phyloP scores from a whole-genome alignment of 306 rosid genomes.

The Cajanus cajan region DNA sequence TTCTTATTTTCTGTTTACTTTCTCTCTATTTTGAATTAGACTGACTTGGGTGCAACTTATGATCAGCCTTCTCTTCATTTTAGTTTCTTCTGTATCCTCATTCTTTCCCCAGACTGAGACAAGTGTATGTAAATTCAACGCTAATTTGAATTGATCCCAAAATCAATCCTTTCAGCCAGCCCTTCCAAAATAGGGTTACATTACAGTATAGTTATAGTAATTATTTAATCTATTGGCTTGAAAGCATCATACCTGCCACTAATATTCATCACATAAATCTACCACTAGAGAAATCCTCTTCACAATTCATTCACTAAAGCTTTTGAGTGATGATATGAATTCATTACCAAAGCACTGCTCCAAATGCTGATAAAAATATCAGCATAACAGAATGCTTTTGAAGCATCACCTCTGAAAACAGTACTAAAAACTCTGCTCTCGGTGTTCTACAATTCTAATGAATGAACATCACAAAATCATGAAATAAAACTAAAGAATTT shows the following conservation, averaged over 20 bases:
- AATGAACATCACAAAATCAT: neutral
- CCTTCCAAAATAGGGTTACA: neutral
- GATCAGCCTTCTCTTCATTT: neutral
- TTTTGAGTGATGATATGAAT: neutral
- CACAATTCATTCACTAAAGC: neutral
- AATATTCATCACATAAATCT: neutral
- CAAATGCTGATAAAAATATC: neutral
- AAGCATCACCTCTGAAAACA: constrained; percentile 9
- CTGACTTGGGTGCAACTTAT: neutral
- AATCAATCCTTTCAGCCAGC: neutral
- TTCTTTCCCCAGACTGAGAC: neutral
- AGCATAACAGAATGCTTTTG: neutral
- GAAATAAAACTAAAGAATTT: neutral
- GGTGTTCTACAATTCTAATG: neutral
- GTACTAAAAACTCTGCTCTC: neutral
- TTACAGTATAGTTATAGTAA: neutral
- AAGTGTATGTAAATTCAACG: neutral
- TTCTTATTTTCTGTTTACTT: neutral
- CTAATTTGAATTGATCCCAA: neutral
- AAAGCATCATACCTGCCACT: neutral
- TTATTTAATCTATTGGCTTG: neutral
- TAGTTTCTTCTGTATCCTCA: neutral
- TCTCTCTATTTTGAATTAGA: neutral
- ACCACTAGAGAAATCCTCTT: neutral
- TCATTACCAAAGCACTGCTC: neutral